Conservation (phyloP, 169 alveolate genomes). For the Cryptosporidium felis region DNA sequence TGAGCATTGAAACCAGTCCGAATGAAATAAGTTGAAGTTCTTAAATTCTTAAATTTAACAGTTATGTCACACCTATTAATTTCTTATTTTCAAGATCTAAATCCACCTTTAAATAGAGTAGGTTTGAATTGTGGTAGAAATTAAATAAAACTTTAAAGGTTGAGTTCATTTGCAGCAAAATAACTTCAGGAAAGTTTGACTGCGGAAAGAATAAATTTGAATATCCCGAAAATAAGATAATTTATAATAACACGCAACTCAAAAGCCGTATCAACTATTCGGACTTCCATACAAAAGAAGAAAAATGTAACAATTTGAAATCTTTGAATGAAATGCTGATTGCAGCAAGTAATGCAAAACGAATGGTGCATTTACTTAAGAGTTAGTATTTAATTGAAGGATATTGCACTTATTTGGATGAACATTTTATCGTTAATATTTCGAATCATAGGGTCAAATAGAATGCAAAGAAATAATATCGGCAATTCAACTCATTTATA, state of each 20-base stretch:
- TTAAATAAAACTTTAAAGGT: not conserved
- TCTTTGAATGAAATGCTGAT: slow-evolving; percentile 19
- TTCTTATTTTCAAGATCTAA: slow-evolving; percentile 3
- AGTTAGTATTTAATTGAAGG: not conserved
- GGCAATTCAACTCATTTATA: too few species aligned
- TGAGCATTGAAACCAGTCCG: not conserved
- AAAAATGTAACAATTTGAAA: slow-evolving; percentile 1
- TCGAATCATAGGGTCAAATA: too few species aligned
- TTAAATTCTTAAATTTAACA: not conserved
- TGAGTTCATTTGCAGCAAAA: slow-evolving; percentile 9
- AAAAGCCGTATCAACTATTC: not conserved
- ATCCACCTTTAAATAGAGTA: slow-evolving; percentile 10
- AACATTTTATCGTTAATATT: not conserved
- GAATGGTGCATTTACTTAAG: slow-evolving; percentile 15
- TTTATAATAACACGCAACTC: too few species aligned
- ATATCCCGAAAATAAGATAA: not conserved
- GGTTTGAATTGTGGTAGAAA: not conserved
- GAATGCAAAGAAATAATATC: too few species aligned
- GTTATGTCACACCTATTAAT: slow-evolving; percentile 32
- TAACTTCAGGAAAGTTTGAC: not conserved
- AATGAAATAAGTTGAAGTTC: not conserved
- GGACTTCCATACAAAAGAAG: not conserved
- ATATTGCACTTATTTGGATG: not conserved
- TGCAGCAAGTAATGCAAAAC: slow-evolving; percentile 53
- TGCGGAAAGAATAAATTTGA: not conserved